Conservation (phyloP, 148 eudicot species). For the Rhododendron griersonianum region DNA sequence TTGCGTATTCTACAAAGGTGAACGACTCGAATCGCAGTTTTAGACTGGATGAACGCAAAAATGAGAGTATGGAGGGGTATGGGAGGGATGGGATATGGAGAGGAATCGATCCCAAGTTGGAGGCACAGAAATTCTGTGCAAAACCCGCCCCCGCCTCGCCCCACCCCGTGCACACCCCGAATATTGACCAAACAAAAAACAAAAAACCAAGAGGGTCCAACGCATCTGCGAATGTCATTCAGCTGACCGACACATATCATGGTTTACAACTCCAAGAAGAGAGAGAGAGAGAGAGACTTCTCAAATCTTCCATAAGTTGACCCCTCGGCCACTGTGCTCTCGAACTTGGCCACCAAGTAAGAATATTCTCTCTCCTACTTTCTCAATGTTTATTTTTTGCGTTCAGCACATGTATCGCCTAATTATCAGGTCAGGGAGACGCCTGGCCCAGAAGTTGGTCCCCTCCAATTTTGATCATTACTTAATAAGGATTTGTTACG, state of each 20-base stretch:
- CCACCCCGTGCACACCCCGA: accelerated
- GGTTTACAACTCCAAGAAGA: neutral
- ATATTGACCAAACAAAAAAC: too few relatives aligned
- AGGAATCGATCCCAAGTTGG: neutral
- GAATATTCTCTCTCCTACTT: neutral
- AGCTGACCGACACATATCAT: neutral
- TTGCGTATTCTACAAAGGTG: too few relatives aligned
- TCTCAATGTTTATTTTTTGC: too few relatives aligned
- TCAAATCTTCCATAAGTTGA: neutral
- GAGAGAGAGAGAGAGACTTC: neutral
- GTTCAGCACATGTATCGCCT: neutral
- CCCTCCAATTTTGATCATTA: neutral
- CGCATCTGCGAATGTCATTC: neutral
- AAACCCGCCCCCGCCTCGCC: too few relatives aligned
- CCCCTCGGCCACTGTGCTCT: neutral
- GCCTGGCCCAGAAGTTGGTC: neutral
- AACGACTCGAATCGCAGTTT: too few relatives aligned
- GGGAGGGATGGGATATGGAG: too few relatives aligned
- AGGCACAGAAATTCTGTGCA: neutral
- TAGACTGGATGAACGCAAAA: too few relatives aligned
- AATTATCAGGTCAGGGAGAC: neutral
- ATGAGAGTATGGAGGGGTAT: too few relatives aligned
- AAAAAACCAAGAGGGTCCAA: neutral
- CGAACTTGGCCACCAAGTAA: constrained; percentile 2
- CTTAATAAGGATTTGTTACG: too few relatives aligned